Evolutionary conservation across 331 rosid species (phyloP), one percentile per base, ranked within the genome.

Genomic region (Rhamnella rubrinervis): DNA sequence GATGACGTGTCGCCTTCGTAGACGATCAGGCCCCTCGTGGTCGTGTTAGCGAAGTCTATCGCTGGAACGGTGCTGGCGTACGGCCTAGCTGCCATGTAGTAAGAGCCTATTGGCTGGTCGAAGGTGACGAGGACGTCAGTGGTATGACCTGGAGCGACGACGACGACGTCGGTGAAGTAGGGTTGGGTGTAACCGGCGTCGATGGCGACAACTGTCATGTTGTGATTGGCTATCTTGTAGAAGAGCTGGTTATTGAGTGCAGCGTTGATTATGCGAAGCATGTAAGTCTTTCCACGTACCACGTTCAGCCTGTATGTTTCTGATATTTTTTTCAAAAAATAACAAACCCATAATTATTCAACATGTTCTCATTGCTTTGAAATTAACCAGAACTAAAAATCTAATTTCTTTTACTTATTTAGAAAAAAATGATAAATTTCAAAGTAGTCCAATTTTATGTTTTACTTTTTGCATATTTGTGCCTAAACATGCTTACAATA

Each of bases 81-180:
- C 0, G 86, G 76, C 1, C 61, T 56, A 6, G 92, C 92, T 0
- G 85, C 89, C 87, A 86, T 84, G 80, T 79, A 86, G 60, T 86
- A 86, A 2, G 88, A 84, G 0, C 84, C 84, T 4, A 56, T 37
- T 0, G 75, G 60, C 50, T 72, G 87, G 67, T 86, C 65, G 0
- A 84, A 71, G 7, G 41, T 68, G 51, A 86, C 8, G 16, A 86
- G 80, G 20, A 81, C 87, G 9, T 86, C 87, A 19, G 65, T 57
- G 55, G 92, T 86, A 31, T 86, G 92, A 28, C 92, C 89, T 0
- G 92, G 88, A 2, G 77, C 83, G 0, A 60, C 2, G 2, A 84
- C 82, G 7, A 86, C 51, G 0, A 84, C 78, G 1, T 86, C 75
- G 0, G 87, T 86, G 41, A 15, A 8, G 44, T 76, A 79, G 11